Evolutionary conservation across 2,329 filamentous ascomycete species (phyloP).

Genomic region (Berkeleyomyces basicola): DNA sequence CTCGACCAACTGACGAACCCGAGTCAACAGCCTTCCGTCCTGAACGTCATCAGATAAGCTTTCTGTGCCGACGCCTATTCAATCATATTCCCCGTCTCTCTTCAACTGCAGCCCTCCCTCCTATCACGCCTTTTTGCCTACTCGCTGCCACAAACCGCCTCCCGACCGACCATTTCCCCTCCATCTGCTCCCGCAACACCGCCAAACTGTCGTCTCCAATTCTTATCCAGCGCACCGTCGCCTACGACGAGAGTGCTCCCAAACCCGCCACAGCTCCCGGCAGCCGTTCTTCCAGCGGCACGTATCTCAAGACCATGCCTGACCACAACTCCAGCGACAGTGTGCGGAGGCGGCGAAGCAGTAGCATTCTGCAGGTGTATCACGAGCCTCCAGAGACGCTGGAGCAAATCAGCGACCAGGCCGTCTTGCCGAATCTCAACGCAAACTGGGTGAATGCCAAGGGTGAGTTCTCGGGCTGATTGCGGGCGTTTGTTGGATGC

Average conservation of each 20-base stretch:
- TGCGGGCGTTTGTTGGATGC: background rate
- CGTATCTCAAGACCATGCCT: constrained; percentile 41
- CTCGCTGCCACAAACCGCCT: background rate
- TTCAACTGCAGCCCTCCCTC: background rate
- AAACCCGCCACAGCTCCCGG: constrained; percentile 26
- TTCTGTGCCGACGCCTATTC: background rate
- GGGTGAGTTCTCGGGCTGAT: constrained; percentile 36
- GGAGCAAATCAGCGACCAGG: constrained; percentile 95
- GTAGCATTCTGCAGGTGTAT: constrained; percentile 83
- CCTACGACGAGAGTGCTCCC: constrained; percentile 71
- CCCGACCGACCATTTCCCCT: background rate
- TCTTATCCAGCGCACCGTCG: constrained; percentile 75
- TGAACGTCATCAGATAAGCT: background rate
- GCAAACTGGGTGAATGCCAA: constrained; percentile 99
- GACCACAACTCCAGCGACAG: constrained; percentile 37
- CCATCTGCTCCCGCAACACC: constrained; percentile 39
- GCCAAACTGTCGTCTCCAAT: constrained; percentile 90
- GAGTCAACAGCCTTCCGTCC: background rate
- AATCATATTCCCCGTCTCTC: background rate
- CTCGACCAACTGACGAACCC: background rate
- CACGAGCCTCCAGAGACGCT: constrained; percentile 92
- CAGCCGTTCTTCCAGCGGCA: constrained; percentile 24
- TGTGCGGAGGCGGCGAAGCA: constrained; percentile 79
- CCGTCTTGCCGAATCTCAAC: constrained; percentile 85
- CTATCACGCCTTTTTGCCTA: background rate